These are phyloP conservation scores for Physcomitrellopsis africana DNA, from an alignment of 225 moss, liverwort and hornwort genomes.

Conservation along the genomic window DNA sequence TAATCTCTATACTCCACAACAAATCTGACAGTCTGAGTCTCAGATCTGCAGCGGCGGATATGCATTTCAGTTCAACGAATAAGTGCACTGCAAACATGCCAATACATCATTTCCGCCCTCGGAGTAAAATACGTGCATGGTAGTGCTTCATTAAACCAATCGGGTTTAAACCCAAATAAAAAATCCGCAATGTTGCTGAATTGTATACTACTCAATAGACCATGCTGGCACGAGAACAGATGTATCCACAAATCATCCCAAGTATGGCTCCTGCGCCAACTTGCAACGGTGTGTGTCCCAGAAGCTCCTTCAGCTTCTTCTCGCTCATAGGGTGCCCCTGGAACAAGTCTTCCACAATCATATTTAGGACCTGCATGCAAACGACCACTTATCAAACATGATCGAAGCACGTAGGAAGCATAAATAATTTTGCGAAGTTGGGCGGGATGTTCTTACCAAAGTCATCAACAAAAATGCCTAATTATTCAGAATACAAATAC, in stretches of 20 bases:
- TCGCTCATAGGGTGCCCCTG: constrained; percentile 92
- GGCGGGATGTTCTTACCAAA: background rate
- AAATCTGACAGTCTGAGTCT: constrained; percentile 19
- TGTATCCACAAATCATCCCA: constrained; percentile 76
- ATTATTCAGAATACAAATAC: background rate
- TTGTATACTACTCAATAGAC: constrained; percentile 31
- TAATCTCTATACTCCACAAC: constrained; percentile 1
- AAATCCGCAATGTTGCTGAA: background rate
- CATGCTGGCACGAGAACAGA: constrained; percentile 69
- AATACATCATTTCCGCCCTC: constrained; percentile 7
- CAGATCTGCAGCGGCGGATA: constrained; percentile 15
- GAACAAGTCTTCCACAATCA: constrained; percentile 96
- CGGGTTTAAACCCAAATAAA: constrained; percentile 16
- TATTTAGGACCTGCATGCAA: constrained; percentile 82
- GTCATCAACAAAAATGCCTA: background rate
- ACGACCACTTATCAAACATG: background rate
- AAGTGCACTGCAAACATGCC: constrained; percentile 24
- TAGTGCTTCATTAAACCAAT: constrained; percentile 28
- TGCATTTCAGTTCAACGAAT: constrained; percentile 13
- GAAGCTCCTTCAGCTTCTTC: constrained; percentile 89
- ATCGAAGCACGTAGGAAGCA: constrained; percentile 1
- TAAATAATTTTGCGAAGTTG: background rate
- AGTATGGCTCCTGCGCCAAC: constrained; percentile 84
- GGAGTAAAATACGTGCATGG: constrained; percentile 1
- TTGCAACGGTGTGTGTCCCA: constrained; percentile 97